Base-by-base conservation (phyloP, 2,329 filamentous ascomycete species). In the Colletotrichum theobromicola region DNA sequence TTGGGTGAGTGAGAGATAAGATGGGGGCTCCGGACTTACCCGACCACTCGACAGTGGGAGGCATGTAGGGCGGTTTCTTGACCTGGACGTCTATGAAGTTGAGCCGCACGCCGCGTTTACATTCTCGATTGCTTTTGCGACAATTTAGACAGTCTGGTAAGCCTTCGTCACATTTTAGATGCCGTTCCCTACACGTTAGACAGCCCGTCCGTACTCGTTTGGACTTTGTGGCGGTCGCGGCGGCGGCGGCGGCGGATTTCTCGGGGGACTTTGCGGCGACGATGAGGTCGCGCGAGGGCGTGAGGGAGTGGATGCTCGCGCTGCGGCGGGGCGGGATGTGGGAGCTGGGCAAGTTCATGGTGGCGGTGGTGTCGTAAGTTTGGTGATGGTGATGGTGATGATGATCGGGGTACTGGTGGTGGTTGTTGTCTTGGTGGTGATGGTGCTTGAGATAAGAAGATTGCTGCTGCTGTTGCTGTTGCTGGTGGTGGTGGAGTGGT, bases 61-160 rank as follows among this genome's bases (percentile, higher is more conserved):
- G 87, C 28, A 94, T 85, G 63, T 90, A 89, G 13, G 92, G 93
- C 67, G 93, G 94, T 64, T 88, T 86, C 79, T 94, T 92, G 71
- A 93, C 92, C 76, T 93, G 93, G 5, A 93, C 94, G 81, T 98
- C 95, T 78, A 98, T 95, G 80, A 98, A 98, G 84, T 98, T 98
- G 53, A 98, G 87, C 46, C 95, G 91, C 65, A 98, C 88, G 21
- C 96, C 96, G 78, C 95, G 91, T 82, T 96, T 95, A 87, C 96
- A 98, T 72, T 93, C 88, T 65, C 96, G 89, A 80, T 92, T 96
- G 67, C 96, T 97, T 85, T 98, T 98, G 74, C 92, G 91, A 84
- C 96, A 98, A 80, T 98, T 98, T 79, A 94, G 88, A 77, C 90
- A 92, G 37, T 88, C 85, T 7, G 89, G 90, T 5, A 84, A 79